Evolutionary conservation across 2,329 filamentous ascomycete species (phyloP), one percentile per base, ranked within the genome.

Genomic region (Teratosphaeria viscida): DNA sequence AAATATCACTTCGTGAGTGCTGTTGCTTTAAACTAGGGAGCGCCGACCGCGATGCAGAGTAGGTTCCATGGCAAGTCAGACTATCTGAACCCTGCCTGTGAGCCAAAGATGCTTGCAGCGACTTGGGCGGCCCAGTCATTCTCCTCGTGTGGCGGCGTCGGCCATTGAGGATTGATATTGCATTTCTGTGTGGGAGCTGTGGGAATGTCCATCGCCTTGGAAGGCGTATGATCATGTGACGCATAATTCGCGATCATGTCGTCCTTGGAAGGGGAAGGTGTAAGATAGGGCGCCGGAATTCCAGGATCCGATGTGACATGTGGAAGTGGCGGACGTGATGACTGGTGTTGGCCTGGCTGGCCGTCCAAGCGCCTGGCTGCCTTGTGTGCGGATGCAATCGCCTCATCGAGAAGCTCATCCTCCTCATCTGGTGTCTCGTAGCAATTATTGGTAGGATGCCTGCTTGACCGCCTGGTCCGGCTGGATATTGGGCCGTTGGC

Each of bases 341-440:
- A 49, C 6, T 49, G 37, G 16, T 43, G 16, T 43, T 14, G 37
- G 16, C 8, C 37, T 58, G 67, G 56, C 39, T 67, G 60, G 56
- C 59, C 53, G 60, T 85, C 89, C 61, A 95, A 79, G 10, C 85
- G 85, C 70, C 84, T 87, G 69, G 89, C 88, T 7, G 86, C 89
- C 62, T 83, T 84, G 67, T 87, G 86, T 0, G 91, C 89, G 5
- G 89, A 90, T 55, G 85, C 82, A 52, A 96, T 79, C 23, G 86
- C 91, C 74, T 99, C 94, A 66, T 96, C 92, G 10, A 97, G 81
- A 10, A 99, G 81, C 75, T 99, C 94, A 61, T 99, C 94, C 71
- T 97, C 92, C 74, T 99, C 94, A 68, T 95, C 92, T 1, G 94
- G 90, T 0, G 92, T 92, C 70, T 99, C 94, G 71, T 97, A 96